Evolutionary conservation across 2,329 filamentous ascomycete genomes (phyloP).

Genomic region (Camillea tinctor): DNA sequence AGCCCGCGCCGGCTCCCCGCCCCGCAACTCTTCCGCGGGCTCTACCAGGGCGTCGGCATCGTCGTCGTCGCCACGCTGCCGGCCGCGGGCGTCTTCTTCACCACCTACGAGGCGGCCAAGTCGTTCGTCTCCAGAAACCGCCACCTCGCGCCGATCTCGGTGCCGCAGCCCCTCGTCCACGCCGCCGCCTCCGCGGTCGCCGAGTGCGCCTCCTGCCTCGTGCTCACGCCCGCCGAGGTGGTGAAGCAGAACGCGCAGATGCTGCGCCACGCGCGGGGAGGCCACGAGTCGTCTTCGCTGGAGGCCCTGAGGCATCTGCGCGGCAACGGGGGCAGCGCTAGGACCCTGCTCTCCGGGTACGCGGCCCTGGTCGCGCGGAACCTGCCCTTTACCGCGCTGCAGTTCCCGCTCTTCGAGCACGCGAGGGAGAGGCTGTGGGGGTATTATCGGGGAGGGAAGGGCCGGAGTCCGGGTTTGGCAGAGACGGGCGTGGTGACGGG

Average conservation of each 20-base stretch:
- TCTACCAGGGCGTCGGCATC: conserved; percentile 86
- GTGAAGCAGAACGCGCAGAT: conserved; percentile 95
- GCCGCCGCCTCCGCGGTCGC: conserved; percentile 71
- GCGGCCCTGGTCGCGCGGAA: conserved; percentile 79
- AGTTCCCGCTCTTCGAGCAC: conserved; percentile 82
- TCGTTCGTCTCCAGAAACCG: conserved; percentile 55
- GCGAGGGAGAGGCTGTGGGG: conserved; percentile 66
- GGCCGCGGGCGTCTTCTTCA: conserved; percentile 81
- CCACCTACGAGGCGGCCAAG: conserved; percentile 81
- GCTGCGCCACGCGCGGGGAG: too few relatives aligned
- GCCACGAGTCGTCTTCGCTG: too few relatives aligned
- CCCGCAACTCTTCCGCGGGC: conserved; percentile 56
- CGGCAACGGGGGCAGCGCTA: conserved; percentile 52
- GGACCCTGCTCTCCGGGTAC: conserved; percentile 70
- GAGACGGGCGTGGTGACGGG: conserved; percentile 73
- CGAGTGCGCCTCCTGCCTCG: conserved; percentile 81
- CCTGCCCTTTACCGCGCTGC: conserved; percentile 81
- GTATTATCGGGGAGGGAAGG: neutral
- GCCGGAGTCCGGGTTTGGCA: conserved; percentile 40
- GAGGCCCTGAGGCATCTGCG: conserved; percentile 48
- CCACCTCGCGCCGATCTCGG: conserved; percentile 33
- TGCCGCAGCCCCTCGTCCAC: conserved; percentile 71
- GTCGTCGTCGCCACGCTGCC: conserved; percentile 85
- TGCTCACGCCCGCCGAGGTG: conserved; percentile 85
- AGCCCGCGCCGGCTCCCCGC: conserved; percentile 61